These are phyloP conservation scores for Glycine latifolia DNA, from an alignment of 306 rosid genomes.

Conservation along the genomic window DNA sequence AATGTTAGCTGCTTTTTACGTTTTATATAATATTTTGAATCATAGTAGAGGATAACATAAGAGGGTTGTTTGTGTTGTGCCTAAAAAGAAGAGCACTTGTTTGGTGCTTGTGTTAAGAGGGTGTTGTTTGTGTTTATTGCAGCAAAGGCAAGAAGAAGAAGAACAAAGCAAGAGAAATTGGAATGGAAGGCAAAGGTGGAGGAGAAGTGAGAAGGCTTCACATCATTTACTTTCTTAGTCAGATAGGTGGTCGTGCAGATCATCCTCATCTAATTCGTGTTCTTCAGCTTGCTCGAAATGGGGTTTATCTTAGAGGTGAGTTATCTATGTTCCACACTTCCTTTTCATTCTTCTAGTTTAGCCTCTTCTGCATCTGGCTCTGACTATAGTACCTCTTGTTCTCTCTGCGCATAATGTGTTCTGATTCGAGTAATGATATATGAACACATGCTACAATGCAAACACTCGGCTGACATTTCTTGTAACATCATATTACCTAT, in stretches of 20 bases:
- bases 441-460: background rate
- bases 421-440: background rate
- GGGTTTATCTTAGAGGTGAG: constrained; percentile 81
- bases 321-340: background rate
- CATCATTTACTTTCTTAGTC: constrained; percentile 73
- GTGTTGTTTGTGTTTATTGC: constrained; percentile 44
- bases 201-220: constrained; percentile 80
- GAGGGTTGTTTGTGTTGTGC: constrained; percentile 35
- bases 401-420: background rate
- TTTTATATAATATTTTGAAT: constrained; percentile 51
- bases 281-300: constrained; percentile 67
- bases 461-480: background rate
- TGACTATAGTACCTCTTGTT: background rate
- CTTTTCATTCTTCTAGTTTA: background rate
- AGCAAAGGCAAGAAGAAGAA: constrained; percentile 7
- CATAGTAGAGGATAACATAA: constrained; percentile 11
- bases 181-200: constrained; percentile 66
- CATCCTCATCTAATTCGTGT: constrained; percentile 89
- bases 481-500: background rate
- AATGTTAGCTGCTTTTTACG: constrained; percentile 39
- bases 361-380: background rate
- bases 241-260: constrained; percentile 66
- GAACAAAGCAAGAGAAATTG: constrained; percentile 20
- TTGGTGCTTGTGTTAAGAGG: constrained; percentile 7
- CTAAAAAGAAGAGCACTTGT: constrained; percentile 53